Evolutionary conservation across 2,329 filamentous ascomycete genomes (phyloP), one percentile per base, ranked within the genome.

Genomic region (Tolypocladium ovalisporum): DNA sequence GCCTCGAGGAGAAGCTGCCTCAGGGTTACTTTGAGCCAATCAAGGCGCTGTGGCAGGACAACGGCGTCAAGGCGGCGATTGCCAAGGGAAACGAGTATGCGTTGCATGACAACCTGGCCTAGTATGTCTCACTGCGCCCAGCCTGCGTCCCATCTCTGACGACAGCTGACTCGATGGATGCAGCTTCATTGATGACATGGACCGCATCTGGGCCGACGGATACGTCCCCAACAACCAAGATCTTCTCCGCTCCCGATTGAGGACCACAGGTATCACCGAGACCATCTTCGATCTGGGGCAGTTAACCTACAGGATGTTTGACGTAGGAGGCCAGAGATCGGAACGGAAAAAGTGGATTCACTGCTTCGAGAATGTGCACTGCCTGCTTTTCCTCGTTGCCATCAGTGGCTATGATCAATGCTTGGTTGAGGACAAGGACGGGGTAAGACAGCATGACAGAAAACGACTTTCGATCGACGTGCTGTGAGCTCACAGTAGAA

Each of bases 261-360:
- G 96, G 84, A 97, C 92, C 2, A 96, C 92, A 29, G 92, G 92
- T 85, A 96, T 97, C 70, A 96, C 91, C 40, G 91, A 96, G 77
- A 97, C 91, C 27, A 93, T 89, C 37, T 96, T 97, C 76, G 93
- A 94, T 71, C 96, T 96, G 63, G 91, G 90, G 64, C 89, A 96
- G 68, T 79, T 97, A 63, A 96, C 91, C 58, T 97, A 96, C 78
- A 86, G 91, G 64, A 96, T 97, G 92, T 96, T 96, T 75, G 92
- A 97, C 68, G 92, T 97, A 51, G 92, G 92, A 81, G 93, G 92
- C 63, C 92, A 96, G 76, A 85, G 92, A 72, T 96, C 90, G 9
- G 92, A 97, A 76, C 87, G 92, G 71, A 97, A 97, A 88, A 97
- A 97, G 84, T 97, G 92, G 92, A 97, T 97, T 66, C 92, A 97